Evolutionary conservation across 108 stramenopile genomes (phyloP).

Genomic region (Licmophora abbreviata): DNA sequence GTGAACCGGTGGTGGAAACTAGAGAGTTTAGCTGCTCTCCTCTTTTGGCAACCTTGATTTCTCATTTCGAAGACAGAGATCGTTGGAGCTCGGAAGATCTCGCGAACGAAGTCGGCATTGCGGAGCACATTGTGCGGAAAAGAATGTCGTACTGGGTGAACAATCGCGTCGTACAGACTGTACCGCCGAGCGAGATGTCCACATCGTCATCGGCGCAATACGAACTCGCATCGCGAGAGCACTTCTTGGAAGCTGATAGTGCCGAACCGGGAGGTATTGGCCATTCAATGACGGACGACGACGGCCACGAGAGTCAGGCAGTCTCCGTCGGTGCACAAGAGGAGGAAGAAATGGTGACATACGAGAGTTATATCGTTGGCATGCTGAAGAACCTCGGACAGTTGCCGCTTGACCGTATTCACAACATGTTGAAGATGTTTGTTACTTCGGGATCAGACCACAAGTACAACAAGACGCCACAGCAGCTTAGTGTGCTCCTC

Average conservation of each 20-base stretch:
- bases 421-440: conserved; percentile 86
- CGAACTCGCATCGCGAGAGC: conserved; percentile 28
- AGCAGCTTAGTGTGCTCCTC: conserved; percentile 64
- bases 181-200: conserved; percentile 8
- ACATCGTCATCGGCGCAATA: conserved; percentile 26
- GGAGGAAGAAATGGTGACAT: conserved; percentile 79
- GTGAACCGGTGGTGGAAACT: conserved; percentile 32
- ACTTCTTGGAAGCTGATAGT: conserved; percentile 18
- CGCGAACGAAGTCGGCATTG: conserved; percentile 56
- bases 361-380: conserved; percentile 76
- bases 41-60: conserved; percentile 84
- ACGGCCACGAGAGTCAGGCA: conserved; percentile 45
- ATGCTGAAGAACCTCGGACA: conserved; percentile 83
- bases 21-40: conserved; percentile 80
- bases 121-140: conserved; percentile 59
- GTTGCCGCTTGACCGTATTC: conserved; percentile 75
- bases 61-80: conserved; percentile 81
- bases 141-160: conserved; percentile 83
- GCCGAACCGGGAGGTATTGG: background rate
- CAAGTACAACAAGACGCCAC: conserved; percentile 76
- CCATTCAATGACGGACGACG: conserved; percentile 22
- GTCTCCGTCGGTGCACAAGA: conserved; percentile 64
- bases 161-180: conserved; percentile 57
- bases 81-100: conserved; percentile 68
- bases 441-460: conserved; percentile 72